Evolutionary conservation across 1,284 basidiomycete species (phyloP).

Genomic region (Prillingera fragicola): DNA sequence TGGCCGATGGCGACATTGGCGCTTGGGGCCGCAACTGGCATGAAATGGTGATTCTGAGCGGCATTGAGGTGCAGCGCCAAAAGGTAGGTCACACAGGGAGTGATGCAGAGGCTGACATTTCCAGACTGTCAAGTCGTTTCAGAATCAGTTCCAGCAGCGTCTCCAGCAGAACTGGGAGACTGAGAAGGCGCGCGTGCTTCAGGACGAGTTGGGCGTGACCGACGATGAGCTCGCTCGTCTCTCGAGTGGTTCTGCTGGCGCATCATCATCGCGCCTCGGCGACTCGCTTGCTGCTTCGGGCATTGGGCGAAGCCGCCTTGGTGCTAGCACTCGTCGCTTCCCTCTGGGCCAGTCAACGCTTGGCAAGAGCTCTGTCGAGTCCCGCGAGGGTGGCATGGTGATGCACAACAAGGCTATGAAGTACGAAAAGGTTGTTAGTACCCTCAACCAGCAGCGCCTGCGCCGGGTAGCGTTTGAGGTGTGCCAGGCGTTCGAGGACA

Average conservation of each 20-base stretch:
- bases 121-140: conserved; percentile 42
- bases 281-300: conserved; percentile 14
- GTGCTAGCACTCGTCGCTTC: conserved; percentile 32
- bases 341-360: conserved; percentile 33
- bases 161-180: conserved; percentile 41
- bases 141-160: conserved; percentile 42
- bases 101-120: too few relatives aligned
- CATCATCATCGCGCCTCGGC: conserved; percentile 12
- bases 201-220: conserved; percentile 45
- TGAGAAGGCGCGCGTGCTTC: conserved; percentile 40
- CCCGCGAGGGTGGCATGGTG: conserved; percentile 50
- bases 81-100: conserved; percentile 28
- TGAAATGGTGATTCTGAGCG: conserved; percentile 45
- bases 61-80: conserved; percentile 43
- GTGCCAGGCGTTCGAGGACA: conserved; percentile 33
- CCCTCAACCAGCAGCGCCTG: conserved; percentile 37
- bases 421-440: conserved; percentile 79
- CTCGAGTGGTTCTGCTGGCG: conserved; percentile 7
- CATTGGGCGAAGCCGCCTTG: conserved; percentile 32
- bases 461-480: conserved; percentile 34
- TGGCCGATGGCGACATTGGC: conserved; percentile 35
- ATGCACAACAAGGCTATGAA: conserved; percentile 87
- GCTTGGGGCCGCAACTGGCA: conserved; percentile 46
- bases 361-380: conserved; percentile 27
- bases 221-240: conserved; percentile 39